phyloP scores from a whole-genome alignment of 352 stramenopile genomes.

The Globisporangium iwayamae region DNA sequence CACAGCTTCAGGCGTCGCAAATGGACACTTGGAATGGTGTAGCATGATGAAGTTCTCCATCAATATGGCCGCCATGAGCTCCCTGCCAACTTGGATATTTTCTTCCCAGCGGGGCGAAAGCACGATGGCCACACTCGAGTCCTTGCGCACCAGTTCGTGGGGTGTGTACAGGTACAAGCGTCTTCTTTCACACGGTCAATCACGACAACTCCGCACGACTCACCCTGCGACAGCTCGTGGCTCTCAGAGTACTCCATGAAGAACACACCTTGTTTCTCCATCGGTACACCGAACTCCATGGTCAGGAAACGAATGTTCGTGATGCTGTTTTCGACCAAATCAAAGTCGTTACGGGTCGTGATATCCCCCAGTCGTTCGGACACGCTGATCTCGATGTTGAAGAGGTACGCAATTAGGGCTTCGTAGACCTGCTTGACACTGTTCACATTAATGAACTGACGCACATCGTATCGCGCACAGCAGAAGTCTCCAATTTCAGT shows the following conservation, averaged over 20 bases:
- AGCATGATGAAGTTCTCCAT: constrained; percentile 25
- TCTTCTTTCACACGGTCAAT: neutral
- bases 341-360: constrained; percentile 13
- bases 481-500: constrained; percentile 39
- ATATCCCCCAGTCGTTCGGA: constrained; percentile 7
- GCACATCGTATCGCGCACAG: constrained; percentile 39
- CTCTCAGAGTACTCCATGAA: neutral
- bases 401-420: neutral
- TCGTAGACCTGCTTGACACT: constrained; percentile 1
- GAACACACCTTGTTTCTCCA: neutral
- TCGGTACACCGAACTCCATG: constrained; percentile 24
- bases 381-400: neutral
- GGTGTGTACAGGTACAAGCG: neutral
- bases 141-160: neutral
- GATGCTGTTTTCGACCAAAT: constrained; percentile 20
- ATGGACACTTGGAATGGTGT: constrained; percentile 16
- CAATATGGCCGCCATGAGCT: constrained; percentile 26
- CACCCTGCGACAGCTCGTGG: neutral
- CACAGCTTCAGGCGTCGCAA: constrained; percentile 18
- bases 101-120: constrained; percentile 28
- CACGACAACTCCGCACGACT: neutral
- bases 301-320: constrained; percentile 34
- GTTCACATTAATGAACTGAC: constrained; percentile 1
- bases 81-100: neutral
- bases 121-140: neutral